Evolutionary conservation across 768 basidiomycete species (phyloP).

Genomic region (Flagelloscypha sp.): DNA sequence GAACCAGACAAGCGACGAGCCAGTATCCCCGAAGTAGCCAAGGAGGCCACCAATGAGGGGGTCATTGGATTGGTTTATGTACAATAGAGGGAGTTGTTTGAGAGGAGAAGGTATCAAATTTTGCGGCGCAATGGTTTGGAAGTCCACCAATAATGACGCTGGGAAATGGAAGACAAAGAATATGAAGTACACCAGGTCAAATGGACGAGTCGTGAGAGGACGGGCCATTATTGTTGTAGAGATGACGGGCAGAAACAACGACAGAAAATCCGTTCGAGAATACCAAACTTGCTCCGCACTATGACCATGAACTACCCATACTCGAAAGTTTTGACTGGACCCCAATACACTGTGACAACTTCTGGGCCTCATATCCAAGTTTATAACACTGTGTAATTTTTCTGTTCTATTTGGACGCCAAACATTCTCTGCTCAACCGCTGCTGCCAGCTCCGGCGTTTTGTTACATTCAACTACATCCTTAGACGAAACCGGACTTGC

Average conservation of each 20-base stretch:
- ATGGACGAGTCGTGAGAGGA: slow-evolving; percentile 47
- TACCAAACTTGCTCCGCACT: slow-evolving; percentile 1
- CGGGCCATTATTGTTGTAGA: slow-evolving; percentile 16
- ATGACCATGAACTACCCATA: slow-evolving; percentile 1
- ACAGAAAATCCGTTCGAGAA: neutral
- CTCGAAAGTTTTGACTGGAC: slow-evolving; percentile 1
- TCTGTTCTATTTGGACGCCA: slow-evolving; percentile 38
- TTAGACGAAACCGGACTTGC: slow-evolving; percentile 22
- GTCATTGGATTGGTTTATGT: slow-evolving; percentile 54
- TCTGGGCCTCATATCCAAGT: slow-evolving; percentile 60
- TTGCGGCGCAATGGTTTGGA: slow-evolving; percentile 46
- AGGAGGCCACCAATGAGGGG: slow-evolving; percentile 51
- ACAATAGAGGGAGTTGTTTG: slow-evolving; percentile 35
- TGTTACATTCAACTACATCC: too few relatives aligned
- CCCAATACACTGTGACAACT: slow-evolving; percentile 28
- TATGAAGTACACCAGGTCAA: slow-evolving; percentile 59
- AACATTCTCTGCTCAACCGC: slow-evolving; percentile 37
- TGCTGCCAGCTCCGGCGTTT: too few relatives aligned
- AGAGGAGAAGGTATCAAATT: slow-evolving; percentile 39
- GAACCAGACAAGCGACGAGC: slow-evolving; percentile 47
- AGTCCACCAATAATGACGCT: slow-evolving; percentile 60
- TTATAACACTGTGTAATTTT: slow-evolving; percentile 43
- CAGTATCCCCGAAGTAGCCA: slow-evolving; percentile 21
- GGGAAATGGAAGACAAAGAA: slow-evolving; percentile 70
- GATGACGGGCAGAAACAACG: slow-evolving; percentile 1